phyloP scores from a whole-genome alignment of 352 stramenopile species.

The Phytophthora cactorum region DNA sequence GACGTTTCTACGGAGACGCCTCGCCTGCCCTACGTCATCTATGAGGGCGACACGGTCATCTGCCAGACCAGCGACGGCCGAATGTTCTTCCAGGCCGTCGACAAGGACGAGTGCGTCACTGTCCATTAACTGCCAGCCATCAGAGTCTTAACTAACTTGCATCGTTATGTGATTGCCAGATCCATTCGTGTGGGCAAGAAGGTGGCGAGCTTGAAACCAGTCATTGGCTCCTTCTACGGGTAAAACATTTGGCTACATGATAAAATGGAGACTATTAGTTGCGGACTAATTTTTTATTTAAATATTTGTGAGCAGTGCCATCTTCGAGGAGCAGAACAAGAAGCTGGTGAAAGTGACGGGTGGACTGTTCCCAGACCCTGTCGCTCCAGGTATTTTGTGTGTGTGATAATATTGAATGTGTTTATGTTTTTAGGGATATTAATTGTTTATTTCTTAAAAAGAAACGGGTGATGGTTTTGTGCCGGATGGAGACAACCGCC shows the following conservation, averaged over 20 bases:
- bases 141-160: neutral
- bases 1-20: neutral
- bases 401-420: too few species aligned
- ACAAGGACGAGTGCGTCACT: constrained; percentile 64
- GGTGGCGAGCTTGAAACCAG: constrained; percentile 65
- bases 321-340: constrained; percentile 90
- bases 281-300: constrained; percentile 4
- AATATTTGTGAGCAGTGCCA: constrained; percentile 42
- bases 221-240: constrained; percentile 81
- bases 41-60: constrained; percentile 88
- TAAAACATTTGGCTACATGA: constrained; percentile 22
- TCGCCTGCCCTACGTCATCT: constrained; percentile 76
- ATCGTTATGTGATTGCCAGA: constrained; percentile 14
- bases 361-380: constrained; percentile 82
- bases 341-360: constrained; percentile 71
- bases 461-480: constrained; percentile 85
- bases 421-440: neutral
- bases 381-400: constrained; percentile 57
- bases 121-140: neutral
- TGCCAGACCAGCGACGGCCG: constrained; percentile 86
- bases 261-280: neutral
- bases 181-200: constrained; percentile 88
- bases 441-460: constrained; percentile 18
- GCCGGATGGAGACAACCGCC: constrained; percentile 77
- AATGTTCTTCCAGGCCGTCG: constrained; percentile 86